phyloP scores from a whole-genome alignment of 73 alveolate species.

The Stentor coeruleus region DNA sequence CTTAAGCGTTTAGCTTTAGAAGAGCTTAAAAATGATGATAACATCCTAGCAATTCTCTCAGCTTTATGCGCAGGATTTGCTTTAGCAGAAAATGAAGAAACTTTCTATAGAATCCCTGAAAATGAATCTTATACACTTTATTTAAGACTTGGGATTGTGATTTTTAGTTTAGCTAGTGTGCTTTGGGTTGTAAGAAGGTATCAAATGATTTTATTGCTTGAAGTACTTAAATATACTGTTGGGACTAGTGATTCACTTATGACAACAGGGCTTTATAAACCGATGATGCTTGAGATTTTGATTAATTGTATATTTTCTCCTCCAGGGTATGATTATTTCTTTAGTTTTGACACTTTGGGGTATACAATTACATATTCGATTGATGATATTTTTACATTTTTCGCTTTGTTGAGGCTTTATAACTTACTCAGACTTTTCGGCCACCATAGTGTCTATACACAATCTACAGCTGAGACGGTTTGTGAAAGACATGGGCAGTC shows the following conservation, averaged over 20 bases:
- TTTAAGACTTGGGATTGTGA: not conserved
- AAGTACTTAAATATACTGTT: not conserved
- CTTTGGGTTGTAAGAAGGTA: slow-evolving; percentile 14
- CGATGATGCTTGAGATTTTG: slow-evolving; percentile 8
- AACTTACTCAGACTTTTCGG: not conserved
- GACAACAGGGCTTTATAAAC: not conserved
- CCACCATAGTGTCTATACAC: slow-evolving; percentile 21
- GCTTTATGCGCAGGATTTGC: not conserved
- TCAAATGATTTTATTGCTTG: not conserved
- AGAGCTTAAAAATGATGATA: slow-evolving; percentile 22
- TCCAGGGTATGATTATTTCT: not conserved
- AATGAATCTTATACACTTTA: not conserved
- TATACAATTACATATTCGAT: not conserved
- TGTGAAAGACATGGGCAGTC: slow-evolving; percentile 5
- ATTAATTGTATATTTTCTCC: not conserved
- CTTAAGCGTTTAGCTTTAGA: not conserved
- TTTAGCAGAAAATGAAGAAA: not conserved
- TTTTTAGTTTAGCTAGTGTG: not conserved
- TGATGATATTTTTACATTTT: not conserved
- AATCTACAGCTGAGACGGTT: slow-evolving; percentile 18
- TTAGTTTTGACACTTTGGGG: not conserved
- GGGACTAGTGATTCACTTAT: not conserved
- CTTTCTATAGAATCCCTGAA: not conserved
- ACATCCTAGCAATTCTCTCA: not conserved
- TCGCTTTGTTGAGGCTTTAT: not conserved